Evolutionary conservation across 805 yeast species (phyloP).

Genomic region (Wickerhamomyces bisporus): DNA sequence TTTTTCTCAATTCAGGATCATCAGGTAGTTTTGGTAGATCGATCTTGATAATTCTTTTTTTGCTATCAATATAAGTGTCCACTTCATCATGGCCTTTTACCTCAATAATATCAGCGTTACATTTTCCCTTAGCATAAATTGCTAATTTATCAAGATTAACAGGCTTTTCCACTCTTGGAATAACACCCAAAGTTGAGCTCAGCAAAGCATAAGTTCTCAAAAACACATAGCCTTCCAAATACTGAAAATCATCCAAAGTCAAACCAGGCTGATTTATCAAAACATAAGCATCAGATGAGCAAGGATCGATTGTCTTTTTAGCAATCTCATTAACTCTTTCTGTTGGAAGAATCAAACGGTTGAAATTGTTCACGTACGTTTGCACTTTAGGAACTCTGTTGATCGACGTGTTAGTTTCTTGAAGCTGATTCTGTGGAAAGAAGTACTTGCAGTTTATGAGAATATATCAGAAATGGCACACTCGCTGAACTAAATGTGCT

Average conservation of each 20-base stretch:
- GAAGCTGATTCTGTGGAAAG: too few species aligned
- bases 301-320: constrained; percentile 30
- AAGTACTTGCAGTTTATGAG: constrained; percentile 16
- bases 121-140: constrained; percentile 38
- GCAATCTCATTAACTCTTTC: constrained; percentile 27
- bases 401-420: not conserved
- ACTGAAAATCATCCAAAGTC: constrained; percentile 39
- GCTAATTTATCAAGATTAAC: constrained; percentile 40
- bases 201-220: constrained; percentile 45
- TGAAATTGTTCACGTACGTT: constrained; percentile 19
- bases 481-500: constrained; percentile 1
- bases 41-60: constrained; percentile 56
- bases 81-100: constrained; percentile 42
- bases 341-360: constrained; percentile 19
- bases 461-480: constrained; percentile 17
- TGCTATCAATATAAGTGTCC: constrained; percentile 55
- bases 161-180: constrained; percentile 43
- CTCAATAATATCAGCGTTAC: constrained; percentile 44
- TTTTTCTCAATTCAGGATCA: constrained; percentile 26
- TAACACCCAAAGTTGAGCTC: constrained; percentile 57
- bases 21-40: constrained; percentile 48
- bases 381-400: constrained; percentile 23
- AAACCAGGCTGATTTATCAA: constrained; percentile 53
- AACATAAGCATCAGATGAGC: constrained; percentile 53
- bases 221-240: constrained; percentile 38